phyloP scores from a whole-genome alignment of 441 rosid genomes.

The Euphorbia schlechtendalii region DNA sequence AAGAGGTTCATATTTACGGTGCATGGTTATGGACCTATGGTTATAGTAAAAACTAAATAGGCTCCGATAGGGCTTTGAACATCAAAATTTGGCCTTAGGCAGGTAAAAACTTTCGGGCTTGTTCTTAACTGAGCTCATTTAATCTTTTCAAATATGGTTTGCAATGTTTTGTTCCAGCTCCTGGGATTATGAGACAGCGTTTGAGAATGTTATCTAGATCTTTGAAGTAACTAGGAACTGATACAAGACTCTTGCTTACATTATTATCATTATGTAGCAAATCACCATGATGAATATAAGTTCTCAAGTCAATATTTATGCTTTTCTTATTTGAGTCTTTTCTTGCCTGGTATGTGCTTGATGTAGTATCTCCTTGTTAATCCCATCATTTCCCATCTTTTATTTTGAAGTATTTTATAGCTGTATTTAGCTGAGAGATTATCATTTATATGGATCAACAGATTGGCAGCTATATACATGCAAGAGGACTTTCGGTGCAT shows the following conservation, averaged over 20 bases:
- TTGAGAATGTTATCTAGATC: no score
- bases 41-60: no score
- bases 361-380: neutral
- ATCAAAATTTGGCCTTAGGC: neutral
- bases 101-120: conserved; percentile 2
- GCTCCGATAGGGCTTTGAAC: neutral
- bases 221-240: neutral
- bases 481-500: conserved; percentile 71
- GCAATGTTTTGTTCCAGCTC: neutral
- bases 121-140: neutral
- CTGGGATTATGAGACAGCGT: neutral
- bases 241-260: neutral
- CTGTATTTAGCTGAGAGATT: conserved; percentile 12
- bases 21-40: no score
- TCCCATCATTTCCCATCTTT: neutral
- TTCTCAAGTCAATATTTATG: neutral
- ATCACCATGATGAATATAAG: no score
- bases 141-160: neutral
- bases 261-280: neutral
- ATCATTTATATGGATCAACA: conserved; percentile 23
- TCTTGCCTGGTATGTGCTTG: neutral
- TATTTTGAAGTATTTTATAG: neutral
- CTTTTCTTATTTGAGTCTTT: neutral
- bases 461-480: conserved; percentile 87
- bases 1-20: neutral